These are phyloP conservation scores for Xylaria polymorpha DNA, from an alignment of 2,329 filamentous ascomycete species.

Conservation along the genomic window DNA sequence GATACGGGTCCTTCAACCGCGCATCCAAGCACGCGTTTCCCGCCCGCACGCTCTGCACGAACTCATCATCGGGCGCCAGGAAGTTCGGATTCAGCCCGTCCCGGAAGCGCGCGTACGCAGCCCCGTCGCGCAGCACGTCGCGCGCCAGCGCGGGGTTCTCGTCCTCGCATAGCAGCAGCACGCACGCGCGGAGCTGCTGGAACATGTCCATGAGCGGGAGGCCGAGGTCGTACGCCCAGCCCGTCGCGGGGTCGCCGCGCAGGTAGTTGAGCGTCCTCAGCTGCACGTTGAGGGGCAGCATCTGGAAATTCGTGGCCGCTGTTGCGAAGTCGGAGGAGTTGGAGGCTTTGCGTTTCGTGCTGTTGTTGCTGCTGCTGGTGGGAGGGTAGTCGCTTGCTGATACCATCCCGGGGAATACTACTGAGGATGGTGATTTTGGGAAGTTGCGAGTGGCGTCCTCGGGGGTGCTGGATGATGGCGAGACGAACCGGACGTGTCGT, in stretches of 20 bases:
- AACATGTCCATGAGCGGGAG: slow-evolving; percentile 17
- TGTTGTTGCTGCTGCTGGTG: no score
- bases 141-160: background rate
- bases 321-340: background rate
- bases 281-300: background rate
- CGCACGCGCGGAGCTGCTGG: background rate
- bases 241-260: background rate
- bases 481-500: no score
- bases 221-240: background rate
- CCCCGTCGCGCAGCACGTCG: background rate
- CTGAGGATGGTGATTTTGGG: no score
- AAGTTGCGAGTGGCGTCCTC: no score
- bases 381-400: no score
- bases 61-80: background rate
- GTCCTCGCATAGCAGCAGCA: background rate
- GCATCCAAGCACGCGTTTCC: background rate
- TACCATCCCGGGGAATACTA: background rate
- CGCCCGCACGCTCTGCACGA: background rate
- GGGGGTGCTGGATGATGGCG: no score
- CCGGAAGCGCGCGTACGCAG: background rate
- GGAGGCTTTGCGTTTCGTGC: background rate
- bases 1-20: background rate
- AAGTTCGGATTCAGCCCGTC: background rate
- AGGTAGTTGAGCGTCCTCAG: background rate
- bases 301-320: background rate